phyloP scores from a whole-genome alignment of 2,329 filamentous ascomycete genomes.

The Didymella pomorum region DNA sequence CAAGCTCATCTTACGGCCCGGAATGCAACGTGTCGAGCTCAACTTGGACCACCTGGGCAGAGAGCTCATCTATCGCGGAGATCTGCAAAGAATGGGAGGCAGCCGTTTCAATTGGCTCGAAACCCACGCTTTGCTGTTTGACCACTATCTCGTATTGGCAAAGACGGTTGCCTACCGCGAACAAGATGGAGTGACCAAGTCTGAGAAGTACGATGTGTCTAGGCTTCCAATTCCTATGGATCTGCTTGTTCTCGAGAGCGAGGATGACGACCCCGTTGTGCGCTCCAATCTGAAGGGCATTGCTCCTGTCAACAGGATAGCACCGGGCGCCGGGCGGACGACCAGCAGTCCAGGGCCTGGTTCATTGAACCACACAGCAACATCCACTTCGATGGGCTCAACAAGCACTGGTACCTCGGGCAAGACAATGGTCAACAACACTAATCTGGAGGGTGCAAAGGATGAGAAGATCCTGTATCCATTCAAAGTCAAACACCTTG shows the following conservation, averaged over 20 bases:
- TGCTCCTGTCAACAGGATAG: conserved; percentile 60
- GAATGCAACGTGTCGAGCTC: conserved; percentile 83
- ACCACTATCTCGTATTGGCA: conserved; percentile 93
- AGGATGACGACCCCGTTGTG: conserved; percentile 88
- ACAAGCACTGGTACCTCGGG: conserved; percentile 61
- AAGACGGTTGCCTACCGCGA: conserved; percentile 77
- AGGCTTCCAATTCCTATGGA: conserved; percentile 98
- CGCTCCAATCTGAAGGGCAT: conserved; percentile 77
- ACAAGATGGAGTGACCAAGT: conserved; percentile 74
- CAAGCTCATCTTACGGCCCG: conserved; percentile 84
- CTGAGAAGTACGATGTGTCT: conserved; percentile 88
- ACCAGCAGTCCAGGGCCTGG: conserved; percentile 53
- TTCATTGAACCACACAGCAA: conserved; percentile 73
- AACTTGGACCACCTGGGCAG: conserved; percentile 94
- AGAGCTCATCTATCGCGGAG: conserved; percentile 86
- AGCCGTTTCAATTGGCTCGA: conserved; percentile 94
- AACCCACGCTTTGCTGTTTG: conserved; percentile 90
- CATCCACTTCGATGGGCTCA: conserved; percentile 66
- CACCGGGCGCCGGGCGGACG: conserved; percentile 60
- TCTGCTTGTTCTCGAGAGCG: conserved; percentile 87
- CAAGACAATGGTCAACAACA: conserved; percentile 57
- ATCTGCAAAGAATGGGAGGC: conserved; percentile 85
- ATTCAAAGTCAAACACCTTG: conserved; percentile 94
- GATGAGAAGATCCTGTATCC: conserved; percentile 86
- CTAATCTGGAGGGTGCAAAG: conserved; percentile 63